phyloP scores from a whole-genome alignment of 441 rosid species.

The Erodium texanum region DNA sequence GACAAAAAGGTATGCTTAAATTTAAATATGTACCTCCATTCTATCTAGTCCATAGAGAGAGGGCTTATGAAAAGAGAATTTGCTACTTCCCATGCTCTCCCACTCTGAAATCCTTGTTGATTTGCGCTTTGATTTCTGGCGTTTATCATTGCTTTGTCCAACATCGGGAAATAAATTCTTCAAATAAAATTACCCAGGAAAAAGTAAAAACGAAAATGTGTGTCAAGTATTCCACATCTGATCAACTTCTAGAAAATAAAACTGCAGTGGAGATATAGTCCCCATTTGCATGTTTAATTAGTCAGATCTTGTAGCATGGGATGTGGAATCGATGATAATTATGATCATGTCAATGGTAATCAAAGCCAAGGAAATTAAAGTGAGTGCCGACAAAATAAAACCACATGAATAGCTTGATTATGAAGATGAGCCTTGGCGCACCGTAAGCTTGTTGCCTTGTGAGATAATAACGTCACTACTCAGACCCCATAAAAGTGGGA shows the following conservation, averaged over 20 bases:
- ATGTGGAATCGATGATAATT: neutral
- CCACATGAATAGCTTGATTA: neutral
- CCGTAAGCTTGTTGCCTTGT: neutral
- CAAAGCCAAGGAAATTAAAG: neutral
- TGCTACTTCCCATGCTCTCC: constrained; percentile 17
- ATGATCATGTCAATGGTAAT: neutral
- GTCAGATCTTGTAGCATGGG: neutral
- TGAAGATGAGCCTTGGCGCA: neutral
- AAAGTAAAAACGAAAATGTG: neutral
- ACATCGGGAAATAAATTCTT: constrained; percentile 28
- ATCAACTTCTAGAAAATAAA: constrained; percentile 1
- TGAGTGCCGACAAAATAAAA: neutral
- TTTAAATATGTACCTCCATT: constrained; percentile 22
- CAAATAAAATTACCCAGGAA: constrained; percentile 7
- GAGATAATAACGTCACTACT: neutral
- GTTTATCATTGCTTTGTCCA: constrained; percentile 11
- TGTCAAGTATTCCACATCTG: neutral
- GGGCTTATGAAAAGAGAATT: constrained; percentile 24
- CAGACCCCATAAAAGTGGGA: neutral
- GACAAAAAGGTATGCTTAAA: constrained; percentile 1
- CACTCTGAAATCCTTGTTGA: constrained; percentile 14
- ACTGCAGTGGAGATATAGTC: neutral
- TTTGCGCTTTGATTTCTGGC: constrained; percentile 24
- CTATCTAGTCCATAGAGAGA: constrained; percentile 22
- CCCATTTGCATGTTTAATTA: neutral